A percentile compares a stretch with the other conserved stretches of the same genome.
These are phyloP conservation scores for Periconia digitata DNA, from an alignment of 2,329 filamentous ascomycete genomes.

Conservation along the genomic window DNA sequence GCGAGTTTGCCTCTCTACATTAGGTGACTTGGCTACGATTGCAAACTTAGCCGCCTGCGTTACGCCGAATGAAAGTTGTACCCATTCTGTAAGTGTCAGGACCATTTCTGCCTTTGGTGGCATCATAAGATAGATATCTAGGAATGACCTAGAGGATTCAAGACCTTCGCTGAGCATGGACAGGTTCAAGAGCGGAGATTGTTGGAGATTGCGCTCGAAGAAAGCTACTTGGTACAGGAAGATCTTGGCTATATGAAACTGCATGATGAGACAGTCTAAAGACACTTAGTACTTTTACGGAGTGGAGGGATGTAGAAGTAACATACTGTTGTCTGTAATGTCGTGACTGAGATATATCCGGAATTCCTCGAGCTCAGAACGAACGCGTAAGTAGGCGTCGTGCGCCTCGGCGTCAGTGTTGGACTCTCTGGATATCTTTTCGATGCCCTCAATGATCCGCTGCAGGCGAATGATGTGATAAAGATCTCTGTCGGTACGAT, in stretches of 20 bases:
- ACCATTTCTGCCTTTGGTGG: slow-evolving; percentile 38
- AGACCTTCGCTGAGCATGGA: slow-evolving; percentile 24
- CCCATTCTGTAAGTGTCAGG: slow-evolving; percentile 45
- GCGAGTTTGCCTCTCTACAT: slow-evolving; percentile 26
- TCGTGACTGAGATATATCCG: slow-evolving; percentile 29
- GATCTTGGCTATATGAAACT: slow-evolving; percentile 43
- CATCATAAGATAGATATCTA: slow-evolving; percentile 39
- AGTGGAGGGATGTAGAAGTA: not conserved
- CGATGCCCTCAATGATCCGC: slow-evolving; percentile 42
- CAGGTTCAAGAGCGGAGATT: slow-evolving; percentile 26
- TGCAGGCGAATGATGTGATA: slow-evolving; percentile 43
- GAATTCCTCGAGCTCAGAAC: slow-evolving; percentile 38
- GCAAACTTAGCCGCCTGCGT: slow-evolving; percentile 34
- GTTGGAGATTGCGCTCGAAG: slow-evolving; percentile 32
- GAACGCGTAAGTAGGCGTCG: slow-evolving; percentile 32
- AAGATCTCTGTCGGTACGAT: slow-evolving; percentile 40
- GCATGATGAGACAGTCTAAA: slow-evolving; percentile 42
- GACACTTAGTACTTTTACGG: not conserved
- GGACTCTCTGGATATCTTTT: slow-evolving; percentile 22
- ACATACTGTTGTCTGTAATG: slow-evolving; percentile 33
- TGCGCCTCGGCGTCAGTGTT: slow-evolving; percentile 27
- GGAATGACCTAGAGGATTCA: slow-evolving; percentile 30
- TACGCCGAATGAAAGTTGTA: slow-evolving; percentile 43
- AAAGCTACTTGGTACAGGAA: slow-evolving; percentile 46
- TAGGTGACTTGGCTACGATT: slow-evolving; percentile 27